phyloP scores from a whole-genome alignment of 768 basidiomycete species.

The Zangia roseola region DNA sequence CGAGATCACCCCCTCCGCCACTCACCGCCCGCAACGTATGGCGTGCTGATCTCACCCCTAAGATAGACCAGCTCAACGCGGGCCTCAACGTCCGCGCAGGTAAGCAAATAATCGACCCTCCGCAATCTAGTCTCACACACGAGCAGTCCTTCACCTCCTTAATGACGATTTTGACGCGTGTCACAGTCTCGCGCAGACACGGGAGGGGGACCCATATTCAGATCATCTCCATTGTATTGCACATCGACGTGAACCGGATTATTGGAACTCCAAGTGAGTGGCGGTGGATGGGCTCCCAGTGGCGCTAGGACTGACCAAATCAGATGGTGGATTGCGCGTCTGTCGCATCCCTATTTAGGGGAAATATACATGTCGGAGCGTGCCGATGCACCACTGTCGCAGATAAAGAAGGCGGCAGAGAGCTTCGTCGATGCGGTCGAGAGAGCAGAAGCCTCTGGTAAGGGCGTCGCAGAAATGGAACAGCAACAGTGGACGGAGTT shows the following conservation, averaged over 20 bases:
- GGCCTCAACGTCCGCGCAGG: conserved; percentile 14
- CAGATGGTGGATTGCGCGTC: conserved; percentile 1
- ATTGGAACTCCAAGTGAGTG: conserved; percentile 14
- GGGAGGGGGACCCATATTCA: conserved; percentile 19
- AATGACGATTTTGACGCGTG: too few relatives aligned
- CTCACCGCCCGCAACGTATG: conserved; percentile 16
- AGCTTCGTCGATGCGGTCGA: conserved; percentile 14
- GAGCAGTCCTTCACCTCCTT: too few relatives aligned
- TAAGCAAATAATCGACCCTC: too few relatives aligned
- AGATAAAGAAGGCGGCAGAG: conserved; percentile 6
- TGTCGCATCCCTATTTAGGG: conserved; percentile 14
- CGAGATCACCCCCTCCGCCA: conserved; percentile 12
- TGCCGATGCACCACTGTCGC: conserved; percentile 2
- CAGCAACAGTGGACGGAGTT: conserved; percentile 18
- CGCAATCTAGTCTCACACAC: too few relatives aligned
- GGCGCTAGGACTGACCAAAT: too few relatives aligned
- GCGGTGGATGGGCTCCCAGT: too few relatives aligned
- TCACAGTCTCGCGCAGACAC: conserved; percentile 1
- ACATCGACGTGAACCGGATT: conserved; percentile 26
- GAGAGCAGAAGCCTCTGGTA: conserved; percentile 9
- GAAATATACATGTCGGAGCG: conserved; percentile 15
- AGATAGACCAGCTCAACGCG: conserved; percentile 18
- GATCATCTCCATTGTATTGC: conserved; percentile 23
- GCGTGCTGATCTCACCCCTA: conserved; percentile 11
- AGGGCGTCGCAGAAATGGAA: conserved; percentile 15